Evolutionary conservation across 2,329 filamentous ascomycete genomes (phyloP), one percentile per base, ranked within the genome.

Genomic region (Hymenoscyphus fructigenus): DNA sequence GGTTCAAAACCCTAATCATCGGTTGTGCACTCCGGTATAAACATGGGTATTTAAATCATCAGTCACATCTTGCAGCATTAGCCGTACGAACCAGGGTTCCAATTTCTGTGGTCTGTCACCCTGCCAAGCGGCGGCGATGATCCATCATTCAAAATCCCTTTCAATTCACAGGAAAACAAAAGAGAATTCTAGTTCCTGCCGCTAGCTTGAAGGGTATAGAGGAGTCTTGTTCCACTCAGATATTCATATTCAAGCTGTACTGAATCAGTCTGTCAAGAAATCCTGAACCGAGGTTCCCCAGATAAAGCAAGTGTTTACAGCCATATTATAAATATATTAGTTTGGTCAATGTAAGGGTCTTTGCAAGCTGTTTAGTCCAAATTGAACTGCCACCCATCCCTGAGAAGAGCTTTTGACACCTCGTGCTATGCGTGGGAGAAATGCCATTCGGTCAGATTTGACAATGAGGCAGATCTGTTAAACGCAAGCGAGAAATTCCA

Each of bases 1-100:
- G 60, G 65, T 57, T 67, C 59, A 62, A 60, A 67, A 38, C 60
- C 65, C 62, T 67, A 65, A 67, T 65, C 65, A 59, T 60, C 44
- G 59, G 59, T 34, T 41, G 38, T 26, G 20, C 28, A 20, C 38
- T 60, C 59, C 59, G 47, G 59, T 60, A 26, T 29, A 57, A 29
- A 14, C 38, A 50, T 36, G 41, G 26, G 38, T 50, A 14, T 50
- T 50, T 38, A 53, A 60, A 44, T 23, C 38, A 53, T 17, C 20
- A 53, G 47, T 50, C 9, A 12, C 26, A 38, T 38, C 36, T 38
- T 38, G 41, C 59, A 60, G 59, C 59, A 60, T 60, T 60, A 60
- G 41, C 59, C 59, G 59, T 60, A 17, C 26, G 41, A 53, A 34
- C 17, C 59, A 23, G 41, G 38, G 7, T 34, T 20, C 23, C 28